These are phyloP conservation scores for Aspergillus mulundensis DNA, from an alignment of 495 filamentous ascomycete species.

Conservation along the genomic window DNA sequence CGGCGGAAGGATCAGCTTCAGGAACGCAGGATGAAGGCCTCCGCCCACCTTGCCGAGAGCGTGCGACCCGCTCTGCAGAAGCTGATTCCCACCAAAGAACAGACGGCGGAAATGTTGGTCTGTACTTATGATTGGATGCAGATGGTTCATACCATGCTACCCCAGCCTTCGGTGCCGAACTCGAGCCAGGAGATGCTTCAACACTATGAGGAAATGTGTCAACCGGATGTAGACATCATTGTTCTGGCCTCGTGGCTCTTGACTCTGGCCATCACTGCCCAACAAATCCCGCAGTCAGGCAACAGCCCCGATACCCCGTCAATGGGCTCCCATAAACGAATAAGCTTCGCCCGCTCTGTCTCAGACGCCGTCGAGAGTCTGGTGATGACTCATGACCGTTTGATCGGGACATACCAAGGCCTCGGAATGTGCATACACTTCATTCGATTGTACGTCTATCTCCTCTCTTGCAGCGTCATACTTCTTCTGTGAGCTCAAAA, in stretches of 20 bases:
- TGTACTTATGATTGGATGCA: slow-evolving; percentile 23
- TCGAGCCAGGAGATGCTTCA: slow-evolving; percentile 17
- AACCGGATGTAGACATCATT: slow-evolving; percentile 20
- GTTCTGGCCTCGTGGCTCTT: slow-evolving; percentile 23
- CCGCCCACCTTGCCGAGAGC: slow-evolving; percentile 7
- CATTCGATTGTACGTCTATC: slow-evolving; percentile 22
- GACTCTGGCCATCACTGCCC: slow-evolving; percentile 21
- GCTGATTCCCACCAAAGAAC: slow-evolving; percentile 21
- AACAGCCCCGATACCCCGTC: not conserved
- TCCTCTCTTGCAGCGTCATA: too few relatives aligned
- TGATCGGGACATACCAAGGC: slow-evolving; percentile 19
- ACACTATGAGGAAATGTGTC: slow-evolving; percentile 20
- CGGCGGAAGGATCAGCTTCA: slow-evolving; percentile 1
- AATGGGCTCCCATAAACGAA: not conserved
- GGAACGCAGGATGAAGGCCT: slow-evolving; percentile 9
- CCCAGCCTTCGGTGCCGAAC: slow-evolving; percentile 13
- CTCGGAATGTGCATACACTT: slow-evolving; percentile 21
- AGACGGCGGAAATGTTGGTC: slow-evolving; percentile 11
- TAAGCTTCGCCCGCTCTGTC: slow-evolving; percentile 14
- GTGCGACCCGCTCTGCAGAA: slow-evolving; percentile 17
- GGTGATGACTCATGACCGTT: slow-evolving; percentile 19
- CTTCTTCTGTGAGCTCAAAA: too few relatives aligned
- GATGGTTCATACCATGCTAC: slow-evolving; percentile 17
- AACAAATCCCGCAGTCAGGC: slow-evolving; percentile 17
- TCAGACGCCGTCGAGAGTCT: slow-evolving; percentile 21